Evolutionary conservation across 352 stramenopile genomes (phyloP).

Genomic region (Phytophthora pinifolia): DNA sequence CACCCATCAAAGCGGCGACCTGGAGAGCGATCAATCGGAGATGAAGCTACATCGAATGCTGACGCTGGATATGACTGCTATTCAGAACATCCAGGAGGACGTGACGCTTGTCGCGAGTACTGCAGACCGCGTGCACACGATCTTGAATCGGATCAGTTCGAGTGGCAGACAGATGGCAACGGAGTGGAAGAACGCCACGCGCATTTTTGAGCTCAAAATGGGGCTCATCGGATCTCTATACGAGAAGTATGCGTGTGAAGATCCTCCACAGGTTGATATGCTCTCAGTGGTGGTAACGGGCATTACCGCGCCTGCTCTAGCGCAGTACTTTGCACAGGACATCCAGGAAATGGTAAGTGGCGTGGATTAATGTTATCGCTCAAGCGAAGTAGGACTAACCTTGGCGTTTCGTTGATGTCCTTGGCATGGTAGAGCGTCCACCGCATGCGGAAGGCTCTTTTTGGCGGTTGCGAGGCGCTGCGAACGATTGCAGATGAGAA

Average conservation of each 20-base stretch:
- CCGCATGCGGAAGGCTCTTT: conserved; percentile 57
- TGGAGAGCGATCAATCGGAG: not conserved
- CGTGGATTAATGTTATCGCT: not conserved
- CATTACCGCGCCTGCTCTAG: conserved; percentile 59
- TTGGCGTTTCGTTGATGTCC: not conserved
- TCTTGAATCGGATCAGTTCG: conserved; percentile 36
- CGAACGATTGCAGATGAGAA: conserved; percentile 29
- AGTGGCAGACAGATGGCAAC: conserved; percentile 40
- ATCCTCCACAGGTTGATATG: conserved; percentile 73
- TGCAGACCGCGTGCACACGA: conserved; percentile 22
- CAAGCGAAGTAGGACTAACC: not conserved
- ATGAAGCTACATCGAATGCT: conserved; percentile 35
- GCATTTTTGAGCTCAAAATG: conserved; percentile 81
- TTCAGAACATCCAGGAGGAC: conserved; percentile 37
- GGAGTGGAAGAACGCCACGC: conserved; percentile 80
- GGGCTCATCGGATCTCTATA: conserved; percentile 70
- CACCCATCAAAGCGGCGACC: not conserved
- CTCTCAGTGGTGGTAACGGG: conserved; percentile 57
- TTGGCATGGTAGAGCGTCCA: conserved; percentile 42
- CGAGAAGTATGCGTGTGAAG: conserved; percentile 71
- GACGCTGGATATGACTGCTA: conserved; percentile 33
- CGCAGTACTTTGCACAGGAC: conserved; percentile 81
- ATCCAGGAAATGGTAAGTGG: conserved; percentile 77
- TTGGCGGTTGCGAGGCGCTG: conserved; percentile 45
- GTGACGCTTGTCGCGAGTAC: conserved; percentile 33